Base-by-base conservation (phyloP, 129 eudicot species). In the Helichrysum umbraculigerum region DNA sequence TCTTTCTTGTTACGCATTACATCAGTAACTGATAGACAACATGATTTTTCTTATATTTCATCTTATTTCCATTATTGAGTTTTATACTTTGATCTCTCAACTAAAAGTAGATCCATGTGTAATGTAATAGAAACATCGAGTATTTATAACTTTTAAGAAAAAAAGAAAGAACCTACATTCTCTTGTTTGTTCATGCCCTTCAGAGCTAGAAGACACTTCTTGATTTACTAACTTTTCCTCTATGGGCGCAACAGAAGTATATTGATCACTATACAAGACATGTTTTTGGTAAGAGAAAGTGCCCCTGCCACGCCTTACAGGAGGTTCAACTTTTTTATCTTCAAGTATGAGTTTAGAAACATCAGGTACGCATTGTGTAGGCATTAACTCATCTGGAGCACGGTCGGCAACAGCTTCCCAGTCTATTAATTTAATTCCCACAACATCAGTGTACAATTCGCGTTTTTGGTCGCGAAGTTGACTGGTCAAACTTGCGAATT, bases 331-430 rank as follows among this genome's bases (percentile, higher is more conserved):
- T 37, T 78, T 75, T 50, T 83, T 66, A 59, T 87, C 96, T 80
- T 89, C 81, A 57, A 91, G 74, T 59, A n/a, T n/a, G n/a, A n/a
- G n/a, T n/a, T n/a, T n/a, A n/a, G n/a, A n/a, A n/a, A n/a, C n/a
- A n/a, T n/a, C n/a, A n/a, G n/a, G n/a, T n/a, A n/a, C n/a, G n/a
- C n/a, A n/a, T n/a, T n/a, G n/a, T n/a, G n/a, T n/a, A n/a, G n/a
- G n/a, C n/a, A n/a, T n/a, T n/a, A n/a, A n/a, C n/a, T n/a, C n/a
- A n/a, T n/a, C n/a, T n/a, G n/a, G n/a, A n/a, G n/a, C n/a, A n/a
- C 74, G 47, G 80, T 95, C 99, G 41, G 96, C 99, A 63, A 81
- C 81, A 73, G 99, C 88, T 83, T n/a, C n/a, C 99, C 99, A 95
- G 63, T 95, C 99, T 95, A 85, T 42, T 62, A 10, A 83, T 51